Evolutionary conservation across 768 basidiomycete genomes (phyloP).

Genomic region (Calocybe indica): DNA sequence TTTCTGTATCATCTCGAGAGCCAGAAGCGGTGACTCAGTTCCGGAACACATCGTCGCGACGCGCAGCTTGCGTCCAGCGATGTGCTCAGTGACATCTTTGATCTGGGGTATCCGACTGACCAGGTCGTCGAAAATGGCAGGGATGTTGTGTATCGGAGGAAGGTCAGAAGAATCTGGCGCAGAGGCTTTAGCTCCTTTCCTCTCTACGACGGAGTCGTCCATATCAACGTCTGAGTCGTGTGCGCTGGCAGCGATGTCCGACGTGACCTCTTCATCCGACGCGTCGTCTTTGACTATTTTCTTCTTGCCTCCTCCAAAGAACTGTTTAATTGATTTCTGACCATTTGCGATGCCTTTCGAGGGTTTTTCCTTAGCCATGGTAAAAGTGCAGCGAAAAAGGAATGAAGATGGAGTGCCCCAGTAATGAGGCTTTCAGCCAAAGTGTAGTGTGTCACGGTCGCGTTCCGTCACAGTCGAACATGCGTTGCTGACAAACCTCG

Average conservation of each 20-base stretch:
- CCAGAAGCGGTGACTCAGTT: slow-evolving; percentile 91
- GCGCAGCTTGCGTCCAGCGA: slow-evolving; percentile 79
- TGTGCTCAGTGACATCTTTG: slow-evolving; percentile 55
- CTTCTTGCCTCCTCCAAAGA: slow-evolving; percentile 39
- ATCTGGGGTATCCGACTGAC: slow-evolving; percentile 61
- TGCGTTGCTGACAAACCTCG: no score
- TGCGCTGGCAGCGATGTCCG: slow-evolving; percentile 24
- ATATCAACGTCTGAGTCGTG: slow-evolving; percentile 19
- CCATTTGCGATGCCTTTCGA: slow-evolving; percentile 31
- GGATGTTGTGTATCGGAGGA: slow-evolving; percentile 70
- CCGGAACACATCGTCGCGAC: slow-evolving; percentile 98
- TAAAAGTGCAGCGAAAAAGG: slow-evolving; percentile 7
- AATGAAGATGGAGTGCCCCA: slow-evolving; percentile 6
- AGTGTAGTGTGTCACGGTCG: slow-evolving; percentile 12
- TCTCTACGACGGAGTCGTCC: slow-evolving; percentile 22
- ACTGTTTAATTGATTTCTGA: slow-evolving; percentile 51
- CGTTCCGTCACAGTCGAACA: slow-evolving; percentile 13
- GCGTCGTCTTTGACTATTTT: slow-evolving; percentile 22
- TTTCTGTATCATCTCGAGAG: slow-evolving; percentile 77
- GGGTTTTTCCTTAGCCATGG: slow-evolving; percentile 45
- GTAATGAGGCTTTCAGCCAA: background rate
- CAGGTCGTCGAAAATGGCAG: slow-evolving; percentile 73
- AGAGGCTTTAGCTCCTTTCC: slow-evolving; percentile 30
- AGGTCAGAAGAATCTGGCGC: slow-evolving; percentile 58
- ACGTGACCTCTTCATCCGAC: slow-evolving; percentile 19